Percentiles rank a stretch among this genome's conserved stretches.
Conservation (phyloP, 1,284 basidiomycete species). For the Bondarzewia mesenterica region DNA sequence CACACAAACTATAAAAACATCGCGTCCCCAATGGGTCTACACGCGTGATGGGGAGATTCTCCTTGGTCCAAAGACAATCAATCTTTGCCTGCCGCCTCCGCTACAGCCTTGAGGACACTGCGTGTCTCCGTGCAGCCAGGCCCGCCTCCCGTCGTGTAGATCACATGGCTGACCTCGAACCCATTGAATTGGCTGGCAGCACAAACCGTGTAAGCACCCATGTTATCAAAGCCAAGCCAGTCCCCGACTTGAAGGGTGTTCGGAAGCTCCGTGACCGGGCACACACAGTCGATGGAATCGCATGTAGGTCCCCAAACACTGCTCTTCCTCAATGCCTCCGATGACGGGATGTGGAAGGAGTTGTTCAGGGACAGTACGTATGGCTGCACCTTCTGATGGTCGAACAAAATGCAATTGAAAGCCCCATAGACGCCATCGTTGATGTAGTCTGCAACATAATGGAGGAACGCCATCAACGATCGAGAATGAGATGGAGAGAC, state of each 20-base stretch:
- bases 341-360: conserved; percentile 33
- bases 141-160: conserved; percentile 36
- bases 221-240: conserved; percentile 71
- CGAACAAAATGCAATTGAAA: conserved; percentile 88
- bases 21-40: no score
- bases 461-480: conserved; percentile 8
- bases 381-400: conserved; percentile 70
- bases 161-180: conserved; percentile 35
- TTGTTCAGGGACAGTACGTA: conserved; percentile 46
- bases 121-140: conserved; percentile 24
- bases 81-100: conserved; percentile 5
- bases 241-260: conserved; percentile 58
- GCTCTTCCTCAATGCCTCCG: conserved; percentile 37
- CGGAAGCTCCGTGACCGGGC: conserved; percentile 39
- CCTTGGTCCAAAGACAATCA: conserved; percentile 9
- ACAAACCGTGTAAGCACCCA: conserved; percentile 78
- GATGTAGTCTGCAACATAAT: conserved; percentile 71
- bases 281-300: conserved; percentile 72
- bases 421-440: conserved; percentile 98
- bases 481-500: conserved; percentile 7
- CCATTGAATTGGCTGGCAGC: conserved; percentile 72
- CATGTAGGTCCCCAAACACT: conserved; percentile 71
- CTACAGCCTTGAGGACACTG: conserved; percentile 6
- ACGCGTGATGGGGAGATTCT: no score
- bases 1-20: no score